Evolutionary conservation across 305 asterid genomes (phyloP).

Genomic region (Fraxinus angustifolia): DNA sequence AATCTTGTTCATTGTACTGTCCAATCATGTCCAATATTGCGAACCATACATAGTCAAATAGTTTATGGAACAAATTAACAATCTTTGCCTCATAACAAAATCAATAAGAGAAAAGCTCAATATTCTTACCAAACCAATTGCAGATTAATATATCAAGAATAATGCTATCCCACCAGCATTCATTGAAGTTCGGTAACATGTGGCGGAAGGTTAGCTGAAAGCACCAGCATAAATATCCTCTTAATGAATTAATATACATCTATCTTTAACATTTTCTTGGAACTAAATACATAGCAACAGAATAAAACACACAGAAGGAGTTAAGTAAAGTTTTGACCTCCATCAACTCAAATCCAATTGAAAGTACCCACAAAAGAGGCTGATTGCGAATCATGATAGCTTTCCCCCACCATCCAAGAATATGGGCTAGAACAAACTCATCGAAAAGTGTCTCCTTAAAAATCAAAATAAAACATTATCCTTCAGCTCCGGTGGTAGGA

Average conservation of each 20-base stretch:
- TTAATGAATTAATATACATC: not conserved
- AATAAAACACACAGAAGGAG: slow-evolving; percentile 10
- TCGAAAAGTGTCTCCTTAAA: slow-evolving; percentile 90
- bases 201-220: slow-evolving; percentile 94
- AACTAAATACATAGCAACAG: slow-evolving; percentile 18
- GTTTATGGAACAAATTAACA: slow-evolving; percentile 4
- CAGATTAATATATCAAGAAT: slow-evolving; percentile 91
- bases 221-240: slow-evolving; percentile 18
- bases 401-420: slow-evolving; percentile 99
- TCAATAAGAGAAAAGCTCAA: not conserved
- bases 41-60: not conserved
- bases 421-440: slow-evolving; percentile 91
- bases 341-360: slow-evolving; percentile 92
- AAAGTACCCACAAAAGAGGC: slow-evolving; percentile 92
- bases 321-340: slow-evolving; percentile 51
- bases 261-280: not conserved
- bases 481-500: slow-evolving; percentile 17
- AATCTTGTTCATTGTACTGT: not conserved
- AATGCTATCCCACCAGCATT: slow-evolving; percentile 99
- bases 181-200: slow-evolving; percentile 96
- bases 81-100: slow-evolving; percentile 10
- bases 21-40: not conserved
- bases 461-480: slow-evolving; percentile 25
- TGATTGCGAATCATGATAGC: slow-evolving; percentile 98
- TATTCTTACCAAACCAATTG: slow-evolving; percentile 89